Conservation (phyloP, 2,329 filamentous ascomycete genomes). For the Diaporthe sp. region DNA sequence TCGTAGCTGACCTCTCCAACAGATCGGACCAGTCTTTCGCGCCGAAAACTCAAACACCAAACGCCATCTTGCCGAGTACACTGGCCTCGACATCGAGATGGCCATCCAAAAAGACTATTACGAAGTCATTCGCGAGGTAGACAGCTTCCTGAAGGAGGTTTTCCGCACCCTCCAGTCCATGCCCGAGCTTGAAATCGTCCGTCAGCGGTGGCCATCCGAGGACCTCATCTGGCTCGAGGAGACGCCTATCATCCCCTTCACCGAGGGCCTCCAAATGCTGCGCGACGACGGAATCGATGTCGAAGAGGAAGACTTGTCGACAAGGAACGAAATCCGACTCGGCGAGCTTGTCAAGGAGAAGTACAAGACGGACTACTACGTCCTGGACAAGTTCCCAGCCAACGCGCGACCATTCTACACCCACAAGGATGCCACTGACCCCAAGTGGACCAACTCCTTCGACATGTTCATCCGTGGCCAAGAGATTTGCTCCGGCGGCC, state of each 20-base stretch:
- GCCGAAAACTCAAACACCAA: constrained; percentile 97
- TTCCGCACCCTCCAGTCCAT: constrained; percentile 73
- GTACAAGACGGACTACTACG: constrained; percentile 91
- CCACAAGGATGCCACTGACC: constrained; percentile 83
- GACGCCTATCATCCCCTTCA: constrained; percentile 85
- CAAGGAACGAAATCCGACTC: constrained; percentile 87
- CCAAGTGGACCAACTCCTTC: constrained; percentile 87
- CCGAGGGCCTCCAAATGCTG: constrained; percentile 84
- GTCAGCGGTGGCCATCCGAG: constrained; percentile 86
- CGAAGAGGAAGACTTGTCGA: constrained; percentile 84
- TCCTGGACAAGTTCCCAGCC: constrained; percentile 92
- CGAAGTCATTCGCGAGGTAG: constrained; percentile 84
- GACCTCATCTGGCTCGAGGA: constrained; percentile 90
- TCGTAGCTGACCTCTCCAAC: constrained; percentile 8
- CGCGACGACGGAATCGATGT: constrained; percentile 83
- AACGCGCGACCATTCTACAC: constrained; percentile 92
- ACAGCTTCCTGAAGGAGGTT: constrained; percentile 80
- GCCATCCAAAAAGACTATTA: constrained; percentile 90
- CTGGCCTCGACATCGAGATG: constrained; percentile 94
- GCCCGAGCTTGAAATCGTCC: constrained; percentile 83
- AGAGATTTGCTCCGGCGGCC: constrained; percentile 91
- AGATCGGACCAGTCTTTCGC: constrained; percentile 88
- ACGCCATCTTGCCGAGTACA: constrained; percentile 94
- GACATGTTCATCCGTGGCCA: constrained; percentile 96
- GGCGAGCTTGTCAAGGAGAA: constrained; percentile 89